Percentiles rank a stretch among this genome's conserved stretches.
Evolutionary conservation across 805 yeast genomes (phyloP).

Genomic region (Barnettozyma siamensis): DNA sequence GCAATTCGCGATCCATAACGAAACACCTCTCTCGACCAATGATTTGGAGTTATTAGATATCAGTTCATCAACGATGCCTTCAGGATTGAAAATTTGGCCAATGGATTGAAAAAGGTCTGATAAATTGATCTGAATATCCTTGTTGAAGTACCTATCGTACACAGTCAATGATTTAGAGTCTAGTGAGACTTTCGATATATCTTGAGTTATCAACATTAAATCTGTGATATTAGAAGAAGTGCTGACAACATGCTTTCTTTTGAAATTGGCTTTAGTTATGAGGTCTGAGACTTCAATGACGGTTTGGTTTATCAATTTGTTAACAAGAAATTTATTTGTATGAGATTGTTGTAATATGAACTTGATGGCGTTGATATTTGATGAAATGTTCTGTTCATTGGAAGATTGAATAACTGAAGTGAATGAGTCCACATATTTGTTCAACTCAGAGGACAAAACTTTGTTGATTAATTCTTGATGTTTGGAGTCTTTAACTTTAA

Average conservation of each 20-base stretch:
- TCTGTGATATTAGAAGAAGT: slow-evolving; percentile 10
- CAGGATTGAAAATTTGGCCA: slow-evolving; percentile 17
- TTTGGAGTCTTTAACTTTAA: slow-evolving; percentile 12
- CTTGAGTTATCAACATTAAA: slow-evolving; percentile 19
- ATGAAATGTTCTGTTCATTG: slow-evolving; percentile 19
- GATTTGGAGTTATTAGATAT: slow-evolving; percentile 16
- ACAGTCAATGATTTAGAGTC: slow-evolving; percentile 12
- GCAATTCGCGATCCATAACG: slow-evolving; percentile 36
- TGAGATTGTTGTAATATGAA: slow-evolving; percentile 11
- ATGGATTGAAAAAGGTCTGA: slow-evolving; percentile 16
- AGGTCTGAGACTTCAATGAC: slow-evolving; percentile 20
- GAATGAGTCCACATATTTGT: slow-evolving; percentile 15
- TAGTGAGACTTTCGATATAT: slow-evolving; percentile 3
- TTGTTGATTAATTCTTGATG: slow-evolving; percentile 7
- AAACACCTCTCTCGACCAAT: slow-evolving; percentile 20
- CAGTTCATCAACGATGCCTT: slow-evolving; percentile 18
- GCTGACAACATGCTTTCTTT: slow-evolving; percentile 6
- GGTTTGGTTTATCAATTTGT: slow-evolving; percentile 14
- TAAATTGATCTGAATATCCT: slow-evolving; percentile 18
- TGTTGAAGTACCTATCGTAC: slow-evolving; percentile 20
- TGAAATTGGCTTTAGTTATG: slow-evolving; percentile 10
- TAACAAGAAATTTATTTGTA: slow-evolving; percentile 8
- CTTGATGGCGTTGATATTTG: slow-evolving; percentile 17
- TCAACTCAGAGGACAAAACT: slow-evolving; percentile 16
- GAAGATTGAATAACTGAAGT: slow-evolving; percentile 21